phyloP scores from a whole-genome alignment of 1,139 yeast genomes.

The Geotrichum aggregatum region DNA sequence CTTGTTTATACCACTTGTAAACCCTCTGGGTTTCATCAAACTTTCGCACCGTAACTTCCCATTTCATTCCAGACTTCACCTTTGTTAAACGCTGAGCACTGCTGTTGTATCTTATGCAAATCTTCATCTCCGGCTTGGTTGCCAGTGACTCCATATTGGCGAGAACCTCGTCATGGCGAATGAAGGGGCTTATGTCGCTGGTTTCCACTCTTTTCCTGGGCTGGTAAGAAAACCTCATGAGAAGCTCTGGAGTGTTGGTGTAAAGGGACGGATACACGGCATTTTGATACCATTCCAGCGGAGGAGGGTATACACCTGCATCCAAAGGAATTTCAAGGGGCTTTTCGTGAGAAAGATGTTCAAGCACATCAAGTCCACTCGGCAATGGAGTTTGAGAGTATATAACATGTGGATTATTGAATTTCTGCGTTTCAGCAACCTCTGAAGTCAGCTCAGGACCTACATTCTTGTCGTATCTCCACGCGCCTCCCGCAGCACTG shows the following conservation, averaged over 20 bases:
- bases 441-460: conserved; percentile 6
- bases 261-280: conserved; percentile 1
- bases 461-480: conserved; percentile 4
- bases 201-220: neutral
- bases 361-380: neutral
- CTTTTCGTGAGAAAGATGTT: neutral
- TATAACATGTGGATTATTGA: neutral
- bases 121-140: neutral
- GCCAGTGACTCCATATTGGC: conserved; percentile 5
- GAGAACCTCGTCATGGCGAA: conserved; percentile 3
- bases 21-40: neutral
- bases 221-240: conserved; percentile 7
- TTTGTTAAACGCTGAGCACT: conserved; percentile 5
- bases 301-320: neutral
- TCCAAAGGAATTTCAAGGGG: neutral
- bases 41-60: conserved; percentile 15
- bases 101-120: conserved; percentile 8
- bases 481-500: conserved; percentile 11
- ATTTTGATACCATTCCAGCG: conserved; percentile 4
- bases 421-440: neutral
- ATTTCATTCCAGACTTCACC: conserved; percentile 1
- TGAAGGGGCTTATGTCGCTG: neutral
- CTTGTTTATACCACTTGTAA: conserved; percentile 13
- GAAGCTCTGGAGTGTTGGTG: conserved; percentile 4
- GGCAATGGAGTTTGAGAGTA: neutral